Conservation (phyloP, 2,329 filamentous ascomycete species). For the Exophiala sp. region DNA sequence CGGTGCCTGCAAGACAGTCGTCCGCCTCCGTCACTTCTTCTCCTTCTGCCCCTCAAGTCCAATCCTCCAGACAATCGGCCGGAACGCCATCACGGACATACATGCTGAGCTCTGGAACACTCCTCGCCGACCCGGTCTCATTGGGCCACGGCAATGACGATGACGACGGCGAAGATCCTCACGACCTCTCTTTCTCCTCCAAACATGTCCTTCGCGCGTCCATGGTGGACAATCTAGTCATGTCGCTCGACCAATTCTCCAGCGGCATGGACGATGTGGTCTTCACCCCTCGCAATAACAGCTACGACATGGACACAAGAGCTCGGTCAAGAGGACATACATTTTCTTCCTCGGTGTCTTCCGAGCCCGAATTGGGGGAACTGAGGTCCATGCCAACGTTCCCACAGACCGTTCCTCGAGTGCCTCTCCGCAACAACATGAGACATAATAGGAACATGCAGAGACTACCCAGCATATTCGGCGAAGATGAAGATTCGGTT, state of each 20-base stretch:
- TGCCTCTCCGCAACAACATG: constrained; percentile 30
- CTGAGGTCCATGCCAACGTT: constrained; percentile 37
- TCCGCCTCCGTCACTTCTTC: constrained; percentile 9
- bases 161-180: constrained; percentile 58
- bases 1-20: constrained; percentile 1
- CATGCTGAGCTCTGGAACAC: constrained; percentile 17
- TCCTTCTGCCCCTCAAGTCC: constrained; percentile 2
- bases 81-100: constrained; percentile 1
- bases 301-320: constrained; percentile 26
- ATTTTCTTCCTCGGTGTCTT: constrained; percentile 58
- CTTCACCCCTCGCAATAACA: constrained; percentile 22
- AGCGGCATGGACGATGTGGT: constrained; percentile 28
- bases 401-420: constrained; percentile 26
- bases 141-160: constrained; percentile 13
- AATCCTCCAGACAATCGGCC: constrained; percentile 3
- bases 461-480: constrained; percentile 61
- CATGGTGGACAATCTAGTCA: constrained; percentile 90
- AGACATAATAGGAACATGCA: constrained; percentile 39
- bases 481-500: constrained; percentile 37
- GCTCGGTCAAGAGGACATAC: constrained; percentile 56
- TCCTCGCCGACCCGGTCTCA: constrained; percentile 17
- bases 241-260: constrained; percentile 83
- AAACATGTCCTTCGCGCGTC: constrained; percentile 79
- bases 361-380: constrained; percentile 47
- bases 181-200: constrained; percentile 79